Base-by-base conservation (phyloP, 768 basidiomycete species). In the Imleria badia region DNA sequence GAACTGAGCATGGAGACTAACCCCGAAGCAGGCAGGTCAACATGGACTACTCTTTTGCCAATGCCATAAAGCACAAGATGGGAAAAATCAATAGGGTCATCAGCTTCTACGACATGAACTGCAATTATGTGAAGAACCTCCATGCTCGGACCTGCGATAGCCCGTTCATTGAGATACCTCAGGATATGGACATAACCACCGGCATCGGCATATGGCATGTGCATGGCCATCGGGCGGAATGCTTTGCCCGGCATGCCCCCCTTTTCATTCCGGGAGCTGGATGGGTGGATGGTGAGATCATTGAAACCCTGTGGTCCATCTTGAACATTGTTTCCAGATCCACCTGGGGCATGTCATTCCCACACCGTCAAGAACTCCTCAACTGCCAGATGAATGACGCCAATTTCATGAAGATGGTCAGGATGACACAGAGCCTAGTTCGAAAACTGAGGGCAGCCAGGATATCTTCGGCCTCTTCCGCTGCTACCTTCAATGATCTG, bases 191-290 rank as follows among this genome's bases (percentile, higher is more conserved):
- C 1, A 55, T 71, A 3, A 47, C 59, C 0, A 44, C 35, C 0
- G 65, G 58, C 2, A 69, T 72, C 9, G 61, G 67, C 0, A 51
- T 66, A 0, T 70, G 65, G 52, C 66, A 71, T 42, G 56, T 70
- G 0, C 67, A 70, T 48, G 69, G 44, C 0, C 66, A 70, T 48
- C 48, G 52, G 14, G 45, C 58, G 0, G 35, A 67, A 22, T 73
- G 72, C 47, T 64, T 62, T 12, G 46, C 38, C 1, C 0, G 34
- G 17, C 54, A 54, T 31, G 6, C 29, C 3, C 43, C 39, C 1
- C 5, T 40, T 1, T 60, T 48, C 12, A 54, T 58, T 6, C 3
- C 12, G 1, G 53, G 49, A 0, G 15, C 33, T 0, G 50, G 52
- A 0, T 40, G 48, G 45, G 19, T 62, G 0, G 46, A 54, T 8